Base-by-base conservation (phyloP, 495 filamentous ascomycete species). In the Aspergillus funiculosus region DNA sequence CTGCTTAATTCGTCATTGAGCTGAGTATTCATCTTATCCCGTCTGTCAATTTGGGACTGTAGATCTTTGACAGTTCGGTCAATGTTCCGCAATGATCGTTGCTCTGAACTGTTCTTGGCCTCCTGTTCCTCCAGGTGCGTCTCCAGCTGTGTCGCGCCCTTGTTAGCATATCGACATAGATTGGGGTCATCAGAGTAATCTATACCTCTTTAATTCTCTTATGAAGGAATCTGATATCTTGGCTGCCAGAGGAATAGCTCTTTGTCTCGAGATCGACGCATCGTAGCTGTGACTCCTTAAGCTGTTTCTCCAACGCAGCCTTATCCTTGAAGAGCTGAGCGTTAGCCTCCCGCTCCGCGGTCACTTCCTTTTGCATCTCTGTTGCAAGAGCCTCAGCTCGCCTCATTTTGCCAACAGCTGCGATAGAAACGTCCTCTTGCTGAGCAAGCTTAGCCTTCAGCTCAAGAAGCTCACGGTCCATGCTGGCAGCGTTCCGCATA, bases 351-450 rank as follows among this genome's bases (percentile, higher is more conserved):
- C 92, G 79, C 61, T 96, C 92, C 10, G 79, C 81, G n/a, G 82
- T 83, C 32, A 97, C 86, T 57, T 98, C 92, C 66, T 94, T 94
- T 60, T 97, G 90, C 47, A 92, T 83, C 66, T 98, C 94, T 13
- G 80, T 79, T 1, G 81, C 81, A 11, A 98, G 70, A 27, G 88
- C 87, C 58, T 98, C 92, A 0, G 94, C 89, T 9, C 91, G 82
- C n/a, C 92, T 78, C 92, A 98, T 98, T 72, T 97, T 97, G 58
- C 89, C 91, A 34, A 97, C 84, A 0, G 92, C 92, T 2, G 92
- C 92, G 3, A 85, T 76, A 14, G 89, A 89, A 20, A 97, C 82
- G 60, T 98, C 92, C 64, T 96, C 87, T 59, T 95, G 87, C 52
- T 95, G 89, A 6, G 90, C 92, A 27, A 97, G 78, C 41, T 77